Evolutionary conservation across 2,329 filamentous ascomycete genomes (phyloP).

Genomic region (Neofusicoccum umdonicola): DNA sequence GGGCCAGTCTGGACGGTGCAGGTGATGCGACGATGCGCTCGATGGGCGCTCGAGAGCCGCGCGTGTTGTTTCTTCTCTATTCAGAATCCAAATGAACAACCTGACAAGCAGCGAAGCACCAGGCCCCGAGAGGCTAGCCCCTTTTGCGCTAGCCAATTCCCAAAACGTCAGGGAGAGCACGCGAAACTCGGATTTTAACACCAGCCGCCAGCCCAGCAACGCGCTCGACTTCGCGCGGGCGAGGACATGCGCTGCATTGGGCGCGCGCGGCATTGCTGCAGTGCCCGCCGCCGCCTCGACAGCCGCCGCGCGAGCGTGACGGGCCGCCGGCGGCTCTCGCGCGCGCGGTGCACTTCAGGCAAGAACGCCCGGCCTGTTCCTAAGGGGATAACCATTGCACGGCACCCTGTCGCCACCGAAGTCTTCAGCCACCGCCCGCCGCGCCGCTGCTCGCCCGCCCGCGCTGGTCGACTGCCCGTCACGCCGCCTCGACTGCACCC

Average conservation of each 20-base stretch:
- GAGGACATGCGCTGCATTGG: not conserved
- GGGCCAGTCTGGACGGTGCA: not conserved
- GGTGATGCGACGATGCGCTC: slow-evolving; percentile 11
- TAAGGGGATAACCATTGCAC: slow-evolving; percentile 13
- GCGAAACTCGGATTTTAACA: slow-evolving; percentile 9
- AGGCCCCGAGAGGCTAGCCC: slow-evolving; percentile 3
- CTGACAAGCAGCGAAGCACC: slow-evolving; percentile 11
- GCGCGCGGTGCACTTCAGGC: not conserved
- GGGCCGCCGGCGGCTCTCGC: not conserved
- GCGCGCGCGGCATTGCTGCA: not conserved
- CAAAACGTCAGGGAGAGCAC: slow-evolving; percentile 14
- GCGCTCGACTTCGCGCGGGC: too few relatives aligned
- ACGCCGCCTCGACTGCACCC: not conserved
- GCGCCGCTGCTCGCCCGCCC: not conserved
- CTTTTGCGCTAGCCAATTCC: slow-evolving; percentile 12
- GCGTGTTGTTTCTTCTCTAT: slow-evolving; percentile 12
- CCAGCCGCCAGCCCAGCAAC: not conserved
- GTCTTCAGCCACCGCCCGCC: not conserved
- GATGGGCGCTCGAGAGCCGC: not conserved
- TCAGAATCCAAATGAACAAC: slow-evolving; percentile 9
- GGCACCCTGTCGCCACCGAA: slow-evolving; percentile 10
- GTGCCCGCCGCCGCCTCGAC: not conserved
- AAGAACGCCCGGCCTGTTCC: not conserved
- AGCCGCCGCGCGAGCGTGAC: not conserved
- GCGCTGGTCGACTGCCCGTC: not conserved